These are phyloP conservation scores for Dioscorea alata DNA, from an alignment of 106 monocot species.

Conservation along the genomic window DNA sequence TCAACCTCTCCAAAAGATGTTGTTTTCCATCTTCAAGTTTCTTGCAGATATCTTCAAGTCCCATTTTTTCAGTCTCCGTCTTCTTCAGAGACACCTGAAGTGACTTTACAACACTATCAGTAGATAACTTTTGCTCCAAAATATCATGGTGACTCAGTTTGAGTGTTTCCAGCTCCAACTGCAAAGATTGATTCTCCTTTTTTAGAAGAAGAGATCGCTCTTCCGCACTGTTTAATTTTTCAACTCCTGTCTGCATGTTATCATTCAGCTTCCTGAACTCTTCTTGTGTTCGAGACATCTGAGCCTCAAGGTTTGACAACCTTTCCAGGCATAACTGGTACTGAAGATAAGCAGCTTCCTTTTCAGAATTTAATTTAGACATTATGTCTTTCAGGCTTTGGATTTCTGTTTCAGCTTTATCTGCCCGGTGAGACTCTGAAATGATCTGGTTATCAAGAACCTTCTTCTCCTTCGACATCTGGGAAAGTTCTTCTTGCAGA, in stretches of 20 bases:
- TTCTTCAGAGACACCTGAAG: slow-evolving; percentile 44
- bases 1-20: slow-evolving; percentile 34
- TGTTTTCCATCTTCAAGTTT: slow-evolving; percentile 41
- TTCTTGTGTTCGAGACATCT: slow-evolving; percentile 33
- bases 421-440: slow-evolving; percentile 13
- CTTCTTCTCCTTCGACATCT: slow-evolving; percentile 39
- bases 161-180: slow-evolving; percentile 17
- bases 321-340: slow-evolving; percentile 39
- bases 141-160: slow-evolving; percentile 29
- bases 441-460: slow-evolving; percentile 35
- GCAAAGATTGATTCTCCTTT: slow-evolving; percentile 26
- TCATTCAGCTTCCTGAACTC: slow-evolving; percentile 47
- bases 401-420: slow-evolving; percentile 24
- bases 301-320: slow-evolving; percentile 43
- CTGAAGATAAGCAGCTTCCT: slow-evolving; percentile 45
- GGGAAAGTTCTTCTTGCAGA: slow-evolving; percentile 27
- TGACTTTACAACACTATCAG: slow-evolving; percentile 28
- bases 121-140: slow-evolving; percentile 30
- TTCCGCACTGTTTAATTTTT: too few species aligned
- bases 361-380: slow-evolving; percentile 43
- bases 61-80: slow-evolving; percentile 32
- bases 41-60: slow-evolving; percentile 43
- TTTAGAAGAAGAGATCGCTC: slow-evolving; percentile 14
- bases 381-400: slow-evolving; percentile 29
- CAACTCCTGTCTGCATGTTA: slow-evolving; percentile 24